Evolutionary conservation across 1,139 yeast genomes (phyloP).

Genomic region (Lodderomyces elongisporus): DNA sequence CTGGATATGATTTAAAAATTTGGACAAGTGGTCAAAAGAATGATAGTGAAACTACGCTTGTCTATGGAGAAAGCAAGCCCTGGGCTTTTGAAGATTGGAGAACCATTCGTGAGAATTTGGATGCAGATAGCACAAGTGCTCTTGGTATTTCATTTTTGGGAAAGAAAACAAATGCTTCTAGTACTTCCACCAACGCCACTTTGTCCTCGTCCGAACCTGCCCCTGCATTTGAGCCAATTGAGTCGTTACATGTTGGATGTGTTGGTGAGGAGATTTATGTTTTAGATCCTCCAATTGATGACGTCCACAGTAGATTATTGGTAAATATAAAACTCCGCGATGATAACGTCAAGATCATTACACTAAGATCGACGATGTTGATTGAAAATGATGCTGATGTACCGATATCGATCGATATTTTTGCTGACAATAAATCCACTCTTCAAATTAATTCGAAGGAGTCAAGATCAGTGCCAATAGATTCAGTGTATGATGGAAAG

Average conservation of each 20-base stretch:
- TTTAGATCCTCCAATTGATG: conserved; percentile 54
- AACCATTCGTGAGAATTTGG: conserved; percentile 72
- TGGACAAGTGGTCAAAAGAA: conserved; percentile 51
- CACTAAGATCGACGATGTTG: conserved; percentile 68
- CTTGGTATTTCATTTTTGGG: conserved; percentile 58
- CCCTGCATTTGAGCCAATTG: conserved; percentile 52
- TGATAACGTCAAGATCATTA: conserved; percentile 74
- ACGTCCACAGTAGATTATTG: conserved; percentile 65
- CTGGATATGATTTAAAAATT: conserved; percentile 72
- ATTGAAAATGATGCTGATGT: conserved; percentile 70
- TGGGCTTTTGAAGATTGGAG: conserved; percentile 98
- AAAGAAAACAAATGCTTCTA: too few relatives aligned
- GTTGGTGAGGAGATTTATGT: conserved; percentile 81
- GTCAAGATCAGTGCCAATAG: conserved; percentile 67
- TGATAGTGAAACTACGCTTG: conserved; percentile 27
- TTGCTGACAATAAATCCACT: conserved; percentile 20
- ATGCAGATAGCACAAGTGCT: conserved; percentile 57
- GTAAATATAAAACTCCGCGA: conserved; percentile 67
- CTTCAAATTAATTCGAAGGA: conserved; percentile 48
- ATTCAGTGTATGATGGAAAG: conserved; percentile 53
- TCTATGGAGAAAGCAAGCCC: conserved; percentile 50
- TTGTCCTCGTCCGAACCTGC: too few relatives aligned
- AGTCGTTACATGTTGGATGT: conserved; percentile 60
- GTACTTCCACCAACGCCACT: too few relatives aligned
- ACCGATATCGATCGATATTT: conserved; percentile 42